Conservation (phyloP, 2,329 filamentous ascomycete genomes). For the Albophoma yamanashiensis region DNA sequence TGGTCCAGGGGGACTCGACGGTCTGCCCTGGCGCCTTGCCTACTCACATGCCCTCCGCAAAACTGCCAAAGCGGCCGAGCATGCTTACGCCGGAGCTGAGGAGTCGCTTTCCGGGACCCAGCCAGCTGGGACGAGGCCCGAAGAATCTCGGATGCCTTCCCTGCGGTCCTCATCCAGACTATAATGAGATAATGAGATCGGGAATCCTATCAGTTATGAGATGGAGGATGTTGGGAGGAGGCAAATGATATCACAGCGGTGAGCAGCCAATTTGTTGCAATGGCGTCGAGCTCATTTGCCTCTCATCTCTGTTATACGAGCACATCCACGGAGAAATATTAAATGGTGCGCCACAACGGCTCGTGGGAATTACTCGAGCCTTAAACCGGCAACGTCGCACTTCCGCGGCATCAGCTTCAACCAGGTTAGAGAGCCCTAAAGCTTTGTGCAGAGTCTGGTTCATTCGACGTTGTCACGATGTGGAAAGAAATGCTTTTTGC, state of each 20-base stretch:
- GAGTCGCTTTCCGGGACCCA: neutral
- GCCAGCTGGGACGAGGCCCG: neutral
- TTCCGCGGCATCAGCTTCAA: neutral
- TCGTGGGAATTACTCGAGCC: neutral
- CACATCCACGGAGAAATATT: neutral
- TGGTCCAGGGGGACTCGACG: neutral
- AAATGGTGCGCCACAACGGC: neutral
- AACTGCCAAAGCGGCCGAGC: no score
- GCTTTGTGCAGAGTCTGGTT: neutral
- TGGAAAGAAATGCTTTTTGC: neutral
- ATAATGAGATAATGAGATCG: neutral
- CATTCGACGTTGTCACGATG: neutral
- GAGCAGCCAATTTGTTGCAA: neutral
- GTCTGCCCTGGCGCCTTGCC: neutral
- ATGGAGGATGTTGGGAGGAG: neutral
- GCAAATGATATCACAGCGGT: neutral
- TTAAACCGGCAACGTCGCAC: neutral
- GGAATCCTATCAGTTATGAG: neutral
- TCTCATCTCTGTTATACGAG: neutral
- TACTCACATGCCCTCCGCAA: neutral
- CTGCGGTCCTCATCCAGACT: neutral
- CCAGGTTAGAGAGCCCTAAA: no score
- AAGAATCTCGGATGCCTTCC: neutral
- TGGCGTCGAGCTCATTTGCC: neutral
- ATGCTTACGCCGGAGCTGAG: neutral